Evolutionary conservation across 148 eudicot genomes (phyloP).

Genomic region (Rhododendron simsii): DNA sequence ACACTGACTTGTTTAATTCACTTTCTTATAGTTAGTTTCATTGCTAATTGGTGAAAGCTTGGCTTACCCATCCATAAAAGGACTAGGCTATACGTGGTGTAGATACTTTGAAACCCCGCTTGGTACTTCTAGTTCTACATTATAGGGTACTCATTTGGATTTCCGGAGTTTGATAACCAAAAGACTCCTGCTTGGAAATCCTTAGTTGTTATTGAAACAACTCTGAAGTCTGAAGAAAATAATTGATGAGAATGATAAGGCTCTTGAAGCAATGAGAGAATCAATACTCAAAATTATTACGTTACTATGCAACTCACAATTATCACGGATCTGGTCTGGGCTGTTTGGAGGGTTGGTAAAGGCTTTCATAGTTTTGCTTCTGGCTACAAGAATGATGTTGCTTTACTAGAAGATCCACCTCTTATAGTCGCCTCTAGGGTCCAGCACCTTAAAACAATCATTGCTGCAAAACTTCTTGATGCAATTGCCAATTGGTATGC

Average conservation of each 20-base stretch:
- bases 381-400: not conserved
- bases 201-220: not conserved
- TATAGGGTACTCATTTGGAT: not conserved
- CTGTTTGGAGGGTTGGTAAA: not conserved
- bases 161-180: not conserved
- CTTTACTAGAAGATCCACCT: not conserved
- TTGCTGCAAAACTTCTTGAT: not conserved
- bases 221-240: not conserved
- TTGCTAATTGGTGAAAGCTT: not conserved
- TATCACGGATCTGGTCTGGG: not conserved
- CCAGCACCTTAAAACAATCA: not conserved
- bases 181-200: not conserved
- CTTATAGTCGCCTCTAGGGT: not conserved
- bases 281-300: not conserved
- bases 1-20: not conserved
- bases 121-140: not conserved
- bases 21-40: not conserved
- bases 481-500: not conserved
- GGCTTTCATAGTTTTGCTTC: not conserved
- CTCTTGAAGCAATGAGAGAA: not conserved
- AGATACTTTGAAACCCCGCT: not conserved
- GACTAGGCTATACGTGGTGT: not conserved
- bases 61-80: not conserved
- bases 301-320: not conserved
- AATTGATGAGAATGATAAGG: not conserved